Evolutionary conservation across 2,329 filamentous ascomycete genomes (phyloP).

Genomic region (Elsinoe fawcettii): DNA sequence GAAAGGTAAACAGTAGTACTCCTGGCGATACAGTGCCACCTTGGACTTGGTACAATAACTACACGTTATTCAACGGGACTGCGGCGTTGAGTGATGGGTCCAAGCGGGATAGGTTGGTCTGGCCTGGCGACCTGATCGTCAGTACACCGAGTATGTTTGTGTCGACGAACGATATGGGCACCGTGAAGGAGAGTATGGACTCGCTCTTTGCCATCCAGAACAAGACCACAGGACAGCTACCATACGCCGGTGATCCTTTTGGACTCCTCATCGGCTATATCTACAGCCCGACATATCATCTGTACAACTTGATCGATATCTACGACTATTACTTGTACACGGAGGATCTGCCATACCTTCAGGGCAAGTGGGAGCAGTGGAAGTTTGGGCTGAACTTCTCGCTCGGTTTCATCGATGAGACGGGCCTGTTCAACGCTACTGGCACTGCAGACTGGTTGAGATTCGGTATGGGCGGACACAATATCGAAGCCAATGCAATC

Average conservation of each 20-base stretch:
- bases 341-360: slow-evolving; percentile 35
- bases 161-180: slow-evolving; percentile 40
- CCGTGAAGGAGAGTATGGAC: slow-evolving; percentile 21
- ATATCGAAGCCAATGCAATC: slow-evolving; percentile 41
- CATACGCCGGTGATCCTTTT: slow-evolving; percentile 25
- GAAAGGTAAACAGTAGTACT: slow-evolving; percentile 27
- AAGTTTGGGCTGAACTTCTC: slow-evolving; percentile 39
- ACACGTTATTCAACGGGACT: slow-evolving; percentile 34
- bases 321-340: slow-evolving; percentile 36
- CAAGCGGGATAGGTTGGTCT: slow-evolving; percentile 53
- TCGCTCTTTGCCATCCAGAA: slow-evolving; percentile 26
- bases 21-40: slow-evolving; percentile 24
- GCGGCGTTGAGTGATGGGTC: slow-evolving; percentile 45
- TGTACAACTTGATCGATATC: slow-evolving; percentile 41
- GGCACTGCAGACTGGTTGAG: slow-evolving; percentile 41
- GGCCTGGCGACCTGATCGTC: slow-evolving; percentile 55
- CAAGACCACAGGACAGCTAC: slow-evolving; percentile 28
- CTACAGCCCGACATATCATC: slow-evolving; percentile 51
- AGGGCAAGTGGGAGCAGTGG: slow-evolving; percentile 37
- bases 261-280: slow-evolving; percentile 42
- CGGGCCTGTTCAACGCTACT: slow-evolving; percentile 41
- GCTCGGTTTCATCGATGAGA: slow-evolving; percentile 34
- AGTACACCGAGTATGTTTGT: slow-evolving; percentile 48
- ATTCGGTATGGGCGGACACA: slow-evolving; percentile 45
- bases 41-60: slow-evolving; percentile 36